phyloP scores from a whole-genome alignment of 257 asterid species.

The Mentha longifolia region DNA sequence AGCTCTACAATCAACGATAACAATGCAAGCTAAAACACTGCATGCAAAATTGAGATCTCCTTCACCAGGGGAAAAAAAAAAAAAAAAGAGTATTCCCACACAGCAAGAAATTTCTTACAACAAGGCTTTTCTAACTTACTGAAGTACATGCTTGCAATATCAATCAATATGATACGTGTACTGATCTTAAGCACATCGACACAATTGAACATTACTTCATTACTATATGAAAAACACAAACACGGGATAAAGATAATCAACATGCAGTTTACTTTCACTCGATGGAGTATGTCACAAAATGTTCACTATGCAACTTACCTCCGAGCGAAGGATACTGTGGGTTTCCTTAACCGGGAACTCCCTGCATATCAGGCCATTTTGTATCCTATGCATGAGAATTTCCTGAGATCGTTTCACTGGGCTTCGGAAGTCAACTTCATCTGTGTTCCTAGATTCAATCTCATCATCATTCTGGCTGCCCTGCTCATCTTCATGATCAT shows the following conservation, averaged over 20 bases:
- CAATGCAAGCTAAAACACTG: constrained; percentile 8
- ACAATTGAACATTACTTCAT: constrained; percentile 1
- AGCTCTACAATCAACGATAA: constrained; percentile 15
- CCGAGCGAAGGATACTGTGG: constrained; percentile 59
- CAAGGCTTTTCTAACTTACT: background rate
- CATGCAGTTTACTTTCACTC: background rate
- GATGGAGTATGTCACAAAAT: background rate
- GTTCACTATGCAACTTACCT: constrained; percentile 51
- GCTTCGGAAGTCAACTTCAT: constrained; percentile 62
- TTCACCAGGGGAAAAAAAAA: constrained; percentile 3
- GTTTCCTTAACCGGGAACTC: constrained; percentile 94
- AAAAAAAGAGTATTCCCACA: background rate
- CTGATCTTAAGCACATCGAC: background rate
- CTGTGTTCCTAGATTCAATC: constrained; percentile 58
- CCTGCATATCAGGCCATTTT: constrained; percentile 80
- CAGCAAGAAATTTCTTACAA: background rate
- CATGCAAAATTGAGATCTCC: constrained; percentile 13
- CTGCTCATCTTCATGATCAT: constrained; percentile 57
- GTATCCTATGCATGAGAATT: constrained; percentile 66
- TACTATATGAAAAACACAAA: background rate
- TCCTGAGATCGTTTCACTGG: constrained; percentile 78
- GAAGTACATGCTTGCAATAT: background rate
- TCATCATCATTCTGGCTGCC: constrained; percentile 58
- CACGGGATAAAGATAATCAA: background rate
- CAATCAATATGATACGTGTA: background rate